Conservation (phyloP, 148 eudicot species). For the Rhododendron simsii region DNA sequence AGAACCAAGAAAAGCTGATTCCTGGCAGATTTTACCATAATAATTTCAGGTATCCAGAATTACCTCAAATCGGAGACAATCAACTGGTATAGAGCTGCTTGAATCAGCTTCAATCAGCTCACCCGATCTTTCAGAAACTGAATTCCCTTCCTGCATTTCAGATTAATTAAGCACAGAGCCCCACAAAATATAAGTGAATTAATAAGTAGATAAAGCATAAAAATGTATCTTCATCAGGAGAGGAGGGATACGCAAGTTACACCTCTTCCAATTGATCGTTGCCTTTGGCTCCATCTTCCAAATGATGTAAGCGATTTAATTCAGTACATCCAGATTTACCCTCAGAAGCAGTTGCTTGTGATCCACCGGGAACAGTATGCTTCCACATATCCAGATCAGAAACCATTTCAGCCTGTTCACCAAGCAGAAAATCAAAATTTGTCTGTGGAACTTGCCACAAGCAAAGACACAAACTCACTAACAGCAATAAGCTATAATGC, state of each 20-base stretch:
- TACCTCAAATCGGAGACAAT: constrained; percentile 83
- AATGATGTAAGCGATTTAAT: constrained; percentile 6
- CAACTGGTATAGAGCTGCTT: constrained; percentile 25
- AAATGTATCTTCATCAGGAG: background rate
- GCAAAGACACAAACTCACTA: background rate
- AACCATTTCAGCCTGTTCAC: constrained; percentile 16
- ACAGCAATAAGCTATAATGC: constrained; percentile 4
- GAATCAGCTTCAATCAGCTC: constrained; percentile 30
- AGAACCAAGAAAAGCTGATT: background rate
- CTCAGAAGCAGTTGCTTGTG: constrained; percentile 10
- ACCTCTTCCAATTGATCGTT: constrained; percentile 12
- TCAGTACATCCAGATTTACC: background rate
- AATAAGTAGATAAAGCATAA: background rate
- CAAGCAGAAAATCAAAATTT: background rate
- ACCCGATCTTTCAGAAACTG: constrained; percentile 19
- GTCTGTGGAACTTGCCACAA: background rate
- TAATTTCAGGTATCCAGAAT: background rate
- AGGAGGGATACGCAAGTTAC: background rate
- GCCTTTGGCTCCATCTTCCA: constrained; percentile 1
- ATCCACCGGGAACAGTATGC: background rate
- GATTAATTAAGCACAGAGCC: background rate
- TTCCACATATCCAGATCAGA: constrained; percentile 4
- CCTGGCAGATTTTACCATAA: background rate
- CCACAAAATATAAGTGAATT: background rate
- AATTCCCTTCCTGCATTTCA: constrained; percentile 29